Evolutionary conservation across 139 green algal genomes (phyloP).

Genomic region (Chlamydomonas urium): DNA sequence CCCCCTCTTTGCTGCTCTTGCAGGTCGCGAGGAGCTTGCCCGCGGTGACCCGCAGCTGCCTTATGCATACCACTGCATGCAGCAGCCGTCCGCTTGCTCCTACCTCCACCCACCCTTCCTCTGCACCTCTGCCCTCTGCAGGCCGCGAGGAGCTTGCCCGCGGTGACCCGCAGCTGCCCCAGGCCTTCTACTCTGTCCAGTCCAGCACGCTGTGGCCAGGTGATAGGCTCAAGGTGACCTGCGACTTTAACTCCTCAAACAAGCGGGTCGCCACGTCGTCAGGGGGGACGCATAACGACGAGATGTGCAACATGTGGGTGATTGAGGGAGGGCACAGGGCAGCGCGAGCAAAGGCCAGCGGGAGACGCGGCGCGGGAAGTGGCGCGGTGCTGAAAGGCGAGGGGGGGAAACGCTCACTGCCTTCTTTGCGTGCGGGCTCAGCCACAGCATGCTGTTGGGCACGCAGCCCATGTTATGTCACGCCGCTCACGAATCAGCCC

Average conservation of each 20-base stretch:
- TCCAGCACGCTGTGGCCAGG: slow-evolving; percentile 37
- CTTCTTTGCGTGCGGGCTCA: background rate
- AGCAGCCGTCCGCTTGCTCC: too few relatives aligned
- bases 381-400: background rate
- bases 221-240: slow-evolving; percentile 58
- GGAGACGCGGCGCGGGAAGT: background rate
- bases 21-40: too few relatives aligned
- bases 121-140: too few relatives aligned
- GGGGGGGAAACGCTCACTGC: background rate
- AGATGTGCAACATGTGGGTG: slow-evolving; percentile 95
- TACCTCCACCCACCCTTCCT: too few relatives aligned
- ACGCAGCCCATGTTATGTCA: background rate
- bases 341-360: background rate
- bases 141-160: background rate
- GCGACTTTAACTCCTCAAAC: slow-evolving; percentile 65
- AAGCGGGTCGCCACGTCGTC: slow-evolving; percentile 8
- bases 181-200: slow-evolving; percentile 69
- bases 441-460: background rate
- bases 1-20: too few relatives aligned
- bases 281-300: slow-evolving; percentile 58
- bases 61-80: too few relatives aligned
- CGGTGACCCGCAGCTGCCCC: slow-evolving; percentile 39
- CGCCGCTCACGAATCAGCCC: background rate
- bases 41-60: too few relatives aligned
- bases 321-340: too few relatives aligned